These are phyloP conservation scores for Pseudogymnoascus sp. DNA, from an alignment of 2,329 filamentous ascomycete species.

Conservation along the genomic window DNA sequence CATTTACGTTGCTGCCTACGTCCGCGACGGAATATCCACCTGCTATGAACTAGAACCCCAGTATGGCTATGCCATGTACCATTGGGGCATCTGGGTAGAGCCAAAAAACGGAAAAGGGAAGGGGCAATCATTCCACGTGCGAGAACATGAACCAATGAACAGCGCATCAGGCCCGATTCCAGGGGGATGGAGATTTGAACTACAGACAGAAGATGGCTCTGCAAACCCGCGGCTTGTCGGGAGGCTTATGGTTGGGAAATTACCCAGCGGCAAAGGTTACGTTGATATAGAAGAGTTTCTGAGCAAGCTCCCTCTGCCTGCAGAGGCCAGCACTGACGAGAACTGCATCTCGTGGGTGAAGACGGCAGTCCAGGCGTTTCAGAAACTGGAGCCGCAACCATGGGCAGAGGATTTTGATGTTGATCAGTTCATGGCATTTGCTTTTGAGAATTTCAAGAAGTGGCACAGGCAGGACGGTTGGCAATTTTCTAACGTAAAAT, in stretches of 20 bases:
- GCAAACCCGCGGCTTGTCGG: not conserved
- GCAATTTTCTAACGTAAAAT: not conserved
- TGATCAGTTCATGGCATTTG: not conserved
- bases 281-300: not conserved
- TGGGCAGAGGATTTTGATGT: not conserved
- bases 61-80: not conserved
- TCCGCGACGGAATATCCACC: not conserved
- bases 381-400: not conserved
- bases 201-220: not conserved
- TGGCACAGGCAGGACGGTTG: not conserved
- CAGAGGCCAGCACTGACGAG: not conserved
- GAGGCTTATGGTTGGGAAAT: not conserved
- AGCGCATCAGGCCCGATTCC: not conserved
- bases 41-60: not conserved
- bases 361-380: not conserved
- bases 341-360: not conserved
- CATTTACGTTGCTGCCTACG: not conserved
- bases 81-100: not conserved
- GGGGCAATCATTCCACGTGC: not conserved
- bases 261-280: not conserved
- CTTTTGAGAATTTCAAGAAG: not conserved
- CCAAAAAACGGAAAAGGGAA: not conserved
- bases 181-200: not conserved
- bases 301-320: not conserved
- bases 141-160: not conserved